A percentile compares a stretch with the other conserved stretches of the same genome.
Evolutionary conservation across 306 rosid species (phyloP).

Genomic region (Vigna angularis): DNA sequence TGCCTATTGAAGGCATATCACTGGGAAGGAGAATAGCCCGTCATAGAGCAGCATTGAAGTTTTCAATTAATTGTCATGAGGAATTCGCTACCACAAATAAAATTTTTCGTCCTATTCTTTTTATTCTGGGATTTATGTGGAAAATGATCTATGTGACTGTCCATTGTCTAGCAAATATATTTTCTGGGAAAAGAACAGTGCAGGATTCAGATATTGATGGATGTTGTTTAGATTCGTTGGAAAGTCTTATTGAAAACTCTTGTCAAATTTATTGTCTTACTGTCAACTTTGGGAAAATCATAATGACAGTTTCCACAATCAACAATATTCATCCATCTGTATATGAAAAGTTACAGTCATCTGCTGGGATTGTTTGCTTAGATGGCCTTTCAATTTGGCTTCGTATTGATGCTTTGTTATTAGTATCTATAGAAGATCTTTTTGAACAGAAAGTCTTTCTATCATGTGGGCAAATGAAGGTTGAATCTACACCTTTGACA

Average conservation of each 20-base stretch:
- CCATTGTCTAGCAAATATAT: slow-evolving; percentile 43
- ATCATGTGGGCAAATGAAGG: slow-evolving; percentile 77
- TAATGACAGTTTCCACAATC: slow-evolving; percentile 53
- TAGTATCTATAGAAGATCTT: slow-evolving; percentile 55
- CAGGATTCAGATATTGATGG: slow-evolving; percentile 53
- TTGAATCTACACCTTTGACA: slow-evolving; percentile 55
- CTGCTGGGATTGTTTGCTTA: slow-evolving; percentile 55
- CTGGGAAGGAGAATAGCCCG: slow-evolving; percentile 86
- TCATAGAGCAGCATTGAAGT: slow-evolving; percentile 66
- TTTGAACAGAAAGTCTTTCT: slow-evolving; percentile 70
- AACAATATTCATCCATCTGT: slow-evolving; percentile 60
- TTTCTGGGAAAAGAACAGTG: slow-evolving; percentile 41
- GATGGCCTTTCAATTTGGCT: slow-evolving; percentile 56
- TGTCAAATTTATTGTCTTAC: slow-evolving; percentile 55
- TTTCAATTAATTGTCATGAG: slow-evolving; percentile 45
- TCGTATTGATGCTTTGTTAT: slow-evolving; percentile 57
- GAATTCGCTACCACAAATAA: slow-evolving; percentile 36
- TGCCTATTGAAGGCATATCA: slow-evolving; percentile 79
- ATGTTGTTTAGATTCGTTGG: slow-evolving; percentile 48
- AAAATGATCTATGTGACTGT: slow-evolving; percentile 49
- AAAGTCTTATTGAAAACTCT: slow-evolving; percentile 47
- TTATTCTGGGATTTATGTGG: slow-evolving; percentile 56
- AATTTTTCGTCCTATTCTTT: slow-evolving; percentile 48
- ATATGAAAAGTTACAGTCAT: slow-evolving; percentile 62
- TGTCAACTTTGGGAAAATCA: slow-evolving; percentile 70